phyloP scores from a whole-genome alignment of 495 filamentous ascomycete species.

The Filosporella fistucella region DNA sequence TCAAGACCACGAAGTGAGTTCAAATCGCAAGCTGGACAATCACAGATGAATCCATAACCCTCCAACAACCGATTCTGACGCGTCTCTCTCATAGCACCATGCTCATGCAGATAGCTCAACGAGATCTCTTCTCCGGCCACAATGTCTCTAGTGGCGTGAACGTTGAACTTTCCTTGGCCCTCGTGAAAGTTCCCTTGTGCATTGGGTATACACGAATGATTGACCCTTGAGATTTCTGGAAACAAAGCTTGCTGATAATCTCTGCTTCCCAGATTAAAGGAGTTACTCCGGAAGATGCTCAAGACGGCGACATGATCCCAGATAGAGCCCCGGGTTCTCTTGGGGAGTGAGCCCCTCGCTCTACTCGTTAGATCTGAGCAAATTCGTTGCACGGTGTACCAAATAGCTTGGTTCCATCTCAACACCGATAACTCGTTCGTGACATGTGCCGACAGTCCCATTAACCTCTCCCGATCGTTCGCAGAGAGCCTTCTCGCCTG shows the following conservation, averaged over 20 bases:
- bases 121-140: constrained; percentile 67
- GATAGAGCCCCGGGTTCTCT: neutral
- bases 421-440: neutral
- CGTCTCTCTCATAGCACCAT: neutral
- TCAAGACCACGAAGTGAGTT: neutral
- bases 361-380: neutral
- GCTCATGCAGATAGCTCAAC: constrained; percentile 60
- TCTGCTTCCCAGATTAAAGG: constrained; percentile 2
- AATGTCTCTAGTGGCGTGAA: constrained; percentile 58
- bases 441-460: neutral
- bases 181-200: constrained; percentile 15
- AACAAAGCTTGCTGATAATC: constrained; percentile 4
- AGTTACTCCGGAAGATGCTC: constrained; percentile 11
- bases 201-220: constrained; percentile 18
- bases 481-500: constrained; percentile 4
- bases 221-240: constrained; percentile 13
- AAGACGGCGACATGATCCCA: constrained; percentile 4
- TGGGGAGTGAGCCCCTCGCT: too few relatives aligned
- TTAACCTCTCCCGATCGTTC: neutral
- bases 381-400: constrained; percentile 1
- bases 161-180: constrained; percentile 8
- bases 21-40: constrained; percentile 13
- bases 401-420: constrained; percentile 6
- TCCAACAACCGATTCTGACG: neutral
- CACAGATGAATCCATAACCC: constrained; percentile 17